Conservation (phyloP, 2,329 filamentous ascomycete species). For the Chaetoscypha palmicola region DNA sequence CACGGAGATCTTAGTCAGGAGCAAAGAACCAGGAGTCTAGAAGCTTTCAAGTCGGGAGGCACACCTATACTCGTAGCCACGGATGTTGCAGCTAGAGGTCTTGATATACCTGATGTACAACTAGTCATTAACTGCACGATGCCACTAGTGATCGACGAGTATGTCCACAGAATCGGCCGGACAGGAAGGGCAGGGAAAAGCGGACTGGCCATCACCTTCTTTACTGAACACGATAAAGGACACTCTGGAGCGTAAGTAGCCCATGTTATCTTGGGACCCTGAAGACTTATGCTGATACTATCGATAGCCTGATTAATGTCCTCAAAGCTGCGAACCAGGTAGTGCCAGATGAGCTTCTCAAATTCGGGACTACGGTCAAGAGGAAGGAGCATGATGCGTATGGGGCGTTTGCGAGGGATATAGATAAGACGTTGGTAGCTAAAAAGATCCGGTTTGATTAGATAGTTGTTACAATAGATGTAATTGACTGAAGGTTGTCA, state of each 20-base stretch:
- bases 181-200: slow-evolving; percentile 89
- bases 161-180: slow-evolving; percentile 93
- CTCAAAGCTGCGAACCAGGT: slow-evolving; percentile 87
- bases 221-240: slow-evolving; percentile 90
- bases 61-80: slow-evolving; percentile 87
- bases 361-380: slow-evolving; percentile 97
- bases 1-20: slow-evolving; percentile 89
- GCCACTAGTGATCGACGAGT: slow-evolving; percentile 91
- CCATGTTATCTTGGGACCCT: slow-evolving; percentile 4
- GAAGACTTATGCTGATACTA: slow-evolving; percentile 20
- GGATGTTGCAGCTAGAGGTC: slow-evolving; percentile 86
- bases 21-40: slow-evolving; percentile 77
- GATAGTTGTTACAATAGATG: slow-evolving; percentile 4
- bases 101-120: slow-evolving; percentile 94
- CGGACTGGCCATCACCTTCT: slow-evolving; percentile 84
- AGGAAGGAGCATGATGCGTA: slow-evolving; percentile 97
- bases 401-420: slow-evolving; percentile 89
- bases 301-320: slow-evolving; percentile 78
- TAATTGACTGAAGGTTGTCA: too few species aligned
- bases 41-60: slow-evolving; percentile 80
- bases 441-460: slow-evolving; percentile 89
- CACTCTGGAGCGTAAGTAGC: slow-evolving; percentile 75
- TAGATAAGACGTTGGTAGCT: slow-evolving; percentile 65
- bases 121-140: slow-evolving; percentile 77
- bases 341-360: slow-evolving; percentile 83